Base-by-base conservation (phyloP, 805 yeast species). In the Blastobotrys terrestris region DNA sequence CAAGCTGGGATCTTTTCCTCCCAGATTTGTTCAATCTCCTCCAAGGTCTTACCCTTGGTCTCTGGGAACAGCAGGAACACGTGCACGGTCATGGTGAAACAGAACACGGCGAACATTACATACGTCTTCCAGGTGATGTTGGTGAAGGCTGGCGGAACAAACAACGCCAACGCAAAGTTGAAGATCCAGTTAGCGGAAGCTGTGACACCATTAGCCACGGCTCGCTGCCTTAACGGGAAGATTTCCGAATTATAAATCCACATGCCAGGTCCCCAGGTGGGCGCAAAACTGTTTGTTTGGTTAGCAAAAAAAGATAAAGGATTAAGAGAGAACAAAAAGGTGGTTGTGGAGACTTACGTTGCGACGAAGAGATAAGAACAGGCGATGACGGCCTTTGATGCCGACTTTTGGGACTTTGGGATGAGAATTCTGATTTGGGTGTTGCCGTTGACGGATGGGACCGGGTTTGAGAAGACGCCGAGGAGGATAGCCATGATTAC, bases 211-310 rank as follows among this genome's bases (percentile, higher is more conserved):
- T 76, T 70, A 43, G 81, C 74, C 41, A 79, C 71, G 43, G 83
- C 79, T 65, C 87, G 73, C 51, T 74, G 72, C 49, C 67, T 67
- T 44, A 79, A 70, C 1, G 86, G 78, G 49, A 77, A 61, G 49
- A 61, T 61, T 52, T 61, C 87, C 3, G 86, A 81, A n/a, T 80
- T 81, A 52, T 77, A 78, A 56, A 81, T 58, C 65, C 66, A 62
- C 54, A 60, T 59, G 39, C 63, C 70, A 3, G 53, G 94, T 64
- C 95, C 95, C 94, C 94, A 87, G 20, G 92, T 78, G 2, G 87
- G 77, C 8, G 95, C 95, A 69, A 85, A 87, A 66, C 11, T 11
- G 11, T n/a, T n/a, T 26, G 35, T 6, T 26, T 26, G 5, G 35
- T 26, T 26, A 26, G 35, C 11, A 26, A 26, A 6, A 6, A 11